Evolutionary conservation across 768 basidiomycete genomes (phyloP), one percentile per base, ranked within the genome.

Genomic region (Brasilioporus rufonigricans): DNA sequence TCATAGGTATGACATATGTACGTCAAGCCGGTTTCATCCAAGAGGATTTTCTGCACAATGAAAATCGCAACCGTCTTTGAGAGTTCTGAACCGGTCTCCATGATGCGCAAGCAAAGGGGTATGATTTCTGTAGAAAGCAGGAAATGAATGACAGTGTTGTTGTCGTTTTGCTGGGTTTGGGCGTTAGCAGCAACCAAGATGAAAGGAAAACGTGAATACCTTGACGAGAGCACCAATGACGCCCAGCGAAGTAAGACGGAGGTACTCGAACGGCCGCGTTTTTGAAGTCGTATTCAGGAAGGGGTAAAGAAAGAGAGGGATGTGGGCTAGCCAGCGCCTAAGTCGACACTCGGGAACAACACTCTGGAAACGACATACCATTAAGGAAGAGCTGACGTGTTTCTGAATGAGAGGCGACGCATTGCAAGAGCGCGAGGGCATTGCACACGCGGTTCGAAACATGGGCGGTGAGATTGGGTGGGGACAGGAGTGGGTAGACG

Each of bases 1-100:
- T 99, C 97, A 69, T 99, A 99, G n/a, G 97, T 99, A 73, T 99
- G 97, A 65, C 97, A 98, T 66, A 98, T 99, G 72, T 99, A 99
- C 16, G 93, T 95, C 56, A 99, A 76, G 19, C 97, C 97, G 4
- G 96, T 93, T 73, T 99, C 97, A 71, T 99, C 97, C 50, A 98
- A 80, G 16, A 99, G 80, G 55, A 93, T 92, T 75, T 99, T 99
- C 72, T 99, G 97, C 4, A 99, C 97, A 65, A 99, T 99, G 74
- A 99, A 99, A 65, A 99, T 99, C 40, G 97, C 97, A 43, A 99
- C 97, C 1, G 97, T 99, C 76, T 99, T 99, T 55, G 91, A 93
- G 18, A 99, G 83, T 65, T 99, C 97, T 4, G 95, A 97, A 40
- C 97, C 97, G 4, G 97, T 98, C 73, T 99, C 97, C 97, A 99